Conservation (phyloP, 2,329 filamentous ascomycete species). For the Phaeoacremonium minimum region DNA sequence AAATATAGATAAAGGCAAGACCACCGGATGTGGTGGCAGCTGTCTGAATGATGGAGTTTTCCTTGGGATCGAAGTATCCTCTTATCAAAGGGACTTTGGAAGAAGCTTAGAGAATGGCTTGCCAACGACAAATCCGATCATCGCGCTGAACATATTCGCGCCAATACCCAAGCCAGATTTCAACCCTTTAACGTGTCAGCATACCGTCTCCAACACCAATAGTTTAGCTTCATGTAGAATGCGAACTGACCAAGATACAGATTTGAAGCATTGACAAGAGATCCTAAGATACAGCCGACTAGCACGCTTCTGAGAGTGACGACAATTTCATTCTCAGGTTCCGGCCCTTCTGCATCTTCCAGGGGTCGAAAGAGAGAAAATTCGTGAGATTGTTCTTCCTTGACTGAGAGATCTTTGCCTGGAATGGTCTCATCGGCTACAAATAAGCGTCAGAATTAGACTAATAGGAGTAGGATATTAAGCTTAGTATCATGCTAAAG, state of each 20-base stretch:
- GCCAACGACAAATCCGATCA: conserved; percentile 51
- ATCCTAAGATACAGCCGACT: conserved; percentile 40
- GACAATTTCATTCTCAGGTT: conserved; percentile 31
- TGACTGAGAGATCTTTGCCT: too few species aligned
- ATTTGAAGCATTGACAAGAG: conserved; percentile 45
- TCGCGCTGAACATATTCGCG: conserved; percentile 42
- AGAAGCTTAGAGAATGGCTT: conserved; percentile 39
- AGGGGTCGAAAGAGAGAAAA: too few species aligned
- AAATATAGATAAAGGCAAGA: conserved; percentile 49
- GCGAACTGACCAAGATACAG: conserved; percentile 37
- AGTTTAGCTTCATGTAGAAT: background rate
- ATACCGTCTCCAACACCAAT: too few species aligned
- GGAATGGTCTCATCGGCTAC: too few species aligned
- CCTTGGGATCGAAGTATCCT: conserved; percentile 51
- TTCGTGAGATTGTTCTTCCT: too few species aligned
- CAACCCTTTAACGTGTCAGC: conserved; percentile 22
- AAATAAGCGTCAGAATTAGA: too few species aligned
- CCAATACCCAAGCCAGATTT: conserved; percentile 41
- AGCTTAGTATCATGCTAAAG: too few species aligned
- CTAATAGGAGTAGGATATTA: too few species aligned
- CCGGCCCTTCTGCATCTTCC: too few species aligned
- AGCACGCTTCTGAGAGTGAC: conserved; percentile 41
- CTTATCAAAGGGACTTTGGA: conserved; percentile 47
- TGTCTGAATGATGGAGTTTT: conserved; percentile 53
- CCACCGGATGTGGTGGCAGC: conserved; percentile 51